Conservation (phyloP, 2,329 filamentous ascomycete genomes). For the Stagonosporopsis cucurbitacearum region DNA sequence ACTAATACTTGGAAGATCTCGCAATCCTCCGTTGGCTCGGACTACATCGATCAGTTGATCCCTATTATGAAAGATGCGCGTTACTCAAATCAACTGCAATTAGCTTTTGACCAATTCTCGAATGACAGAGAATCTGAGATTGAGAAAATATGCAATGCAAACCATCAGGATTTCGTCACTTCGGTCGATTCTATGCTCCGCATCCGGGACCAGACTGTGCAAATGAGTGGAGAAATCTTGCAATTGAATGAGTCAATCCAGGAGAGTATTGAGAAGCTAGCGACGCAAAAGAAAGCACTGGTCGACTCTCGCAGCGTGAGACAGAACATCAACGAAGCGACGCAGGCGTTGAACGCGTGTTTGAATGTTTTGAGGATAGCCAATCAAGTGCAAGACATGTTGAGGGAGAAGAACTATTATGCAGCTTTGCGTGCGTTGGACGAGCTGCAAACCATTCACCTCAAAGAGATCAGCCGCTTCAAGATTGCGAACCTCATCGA, state of each 20-base stretch:
- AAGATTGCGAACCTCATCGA: constrained; percentile 96
- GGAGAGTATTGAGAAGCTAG: constrained; percentile 89
- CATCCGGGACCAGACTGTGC: constrained; percentile 88
- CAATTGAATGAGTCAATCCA: constrained; percentile 94
- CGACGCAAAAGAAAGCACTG: constrained; percentile 90
- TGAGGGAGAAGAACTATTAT: constrained; percentile 94
- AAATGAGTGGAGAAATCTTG: constrained; percentile 87
- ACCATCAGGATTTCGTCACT: constrained; percentile 94
- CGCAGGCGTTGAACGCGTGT: constrained; percentile 86
- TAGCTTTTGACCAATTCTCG: constrained; percentile 81
- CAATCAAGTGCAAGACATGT: constrained; percentile 91
- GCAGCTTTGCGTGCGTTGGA: constrained; percentile 91
- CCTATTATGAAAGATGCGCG: constrained; percentile 92
- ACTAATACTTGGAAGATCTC: constrained; percentile 71
- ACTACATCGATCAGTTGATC: constrained; percentile 95
- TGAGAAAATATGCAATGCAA: constrained; percentile 90
- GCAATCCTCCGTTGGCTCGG: constrained; percentile 85
- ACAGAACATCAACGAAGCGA: constrained; percentile 94
- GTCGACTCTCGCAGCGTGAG: constrained; percentile 91
- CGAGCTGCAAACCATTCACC: constrained; percentile 93
- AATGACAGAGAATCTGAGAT: constrained; percentile 89
- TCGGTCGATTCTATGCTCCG: constrained; percentile 94
- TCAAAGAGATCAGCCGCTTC: constrained; percentile 93
- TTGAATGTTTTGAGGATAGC: constrained; percentile 90
- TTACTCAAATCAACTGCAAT: constrained; percentile 75